phyloP scores from a whole-genome alignment of 352 stramenopile genomes.

The Phytophthora europaea region DNA sequence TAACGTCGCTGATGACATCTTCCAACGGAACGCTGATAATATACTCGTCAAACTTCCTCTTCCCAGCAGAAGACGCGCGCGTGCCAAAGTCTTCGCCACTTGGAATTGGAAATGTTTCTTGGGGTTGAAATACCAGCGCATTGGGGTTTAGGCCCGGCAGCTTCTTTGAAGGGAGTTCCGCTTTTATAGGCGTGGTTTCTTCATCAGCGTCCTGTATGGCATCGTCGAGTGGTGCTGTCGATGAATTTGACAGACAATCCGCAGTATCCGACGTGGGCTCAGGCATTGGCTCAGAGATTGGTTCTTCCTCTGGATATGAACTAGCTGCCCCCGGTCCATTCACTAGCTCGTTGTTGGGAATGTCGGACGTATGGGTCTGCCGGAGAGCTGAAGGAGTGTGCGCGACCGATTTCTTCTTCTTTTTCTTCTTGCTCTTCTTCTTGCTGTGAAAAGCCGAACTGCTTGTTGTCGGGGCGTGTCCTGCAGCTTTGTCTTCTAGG shows the following conservation, averaged over 20 bases:
- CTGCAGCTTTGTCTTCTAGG: conserved; percentile 33
- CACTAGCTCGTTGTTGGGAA: not conserved
- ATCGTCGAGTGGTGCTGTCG: conserved; percentile 24
- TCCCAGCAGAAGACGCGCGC: conserved; percentile 38
- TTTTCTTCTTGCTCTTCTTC: conserved; percentile 59
- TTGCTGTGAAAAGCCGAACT: conserved; percentile 25
- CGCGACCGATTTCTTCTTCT: conserved; percentile 42
- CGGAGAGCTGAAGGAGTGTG: not conserved
- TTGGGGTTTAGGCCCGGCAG: conserved; percentile 65
- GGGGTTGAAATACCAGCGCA: conserved; percentile 63
- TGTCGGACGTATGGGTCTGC: not conserved
- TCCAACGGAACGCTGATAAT: conserved; percentile 59
- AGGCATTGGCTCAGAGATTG: conserved; percentile 26
- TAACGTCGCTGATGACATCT: conserved; percentile 39
- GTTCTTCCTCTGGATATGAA: conserved; percentile 12
- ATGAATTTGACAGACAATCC: conserved; percentile 19
- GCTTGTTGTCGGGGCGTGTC: conserved; percentile 2
- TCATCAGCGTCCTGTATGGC: conserved; percentile 17
- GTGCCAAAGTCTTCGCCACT: not conserved
- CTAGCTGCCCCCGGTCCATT: not conserved
- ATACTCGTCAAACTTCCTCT: conserved; percentile 82
- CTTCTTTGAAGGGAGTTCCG: conserved; percentile 14
- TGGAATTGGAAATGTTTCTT: conserved; percentile 7
- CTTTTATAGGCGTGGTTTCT: conserved; percentile 6
- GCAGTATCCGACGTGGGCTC: conserved; percentile 9